These are phyloP conservation scores for Entonaema liquescens DNA, from an alignment of 495 filamentous ascomycete species.

Conservation along the genomic window DNA sequence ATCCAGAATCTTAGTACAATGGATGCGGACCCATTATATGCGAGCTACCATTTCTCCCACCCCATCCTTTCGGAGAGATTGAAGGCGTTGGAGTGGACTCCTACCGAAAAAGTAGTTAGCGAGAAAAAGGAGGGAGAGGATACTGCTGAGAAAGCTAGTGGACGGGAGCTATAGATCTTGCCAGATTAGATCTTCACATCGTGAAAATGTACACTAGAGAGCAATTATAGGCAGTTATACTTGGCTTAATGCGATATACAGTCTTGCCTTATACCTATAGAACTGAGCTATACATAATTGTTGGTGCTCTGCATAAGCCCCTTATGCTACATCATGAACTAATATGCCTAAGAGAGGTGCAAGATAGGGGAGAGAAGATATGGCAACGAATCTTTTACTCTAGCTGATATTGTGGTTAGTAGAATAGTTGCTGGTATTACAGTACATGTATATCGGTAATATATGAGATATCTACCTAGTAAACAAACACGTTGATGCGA, in stretches of 20 bases:
- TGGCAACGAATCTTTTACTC: not conserved
- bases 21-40: slow-evolving; percentile 98
- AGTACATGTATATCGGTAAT: not conserved
- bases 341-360: too few species aligned
- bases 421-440: not conserved
- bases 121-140: slow-evolving; percentile 43
- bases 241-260: slow-evolving; percentile 1
- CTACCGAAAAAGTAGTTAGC: slow-evolving; percentile 56
- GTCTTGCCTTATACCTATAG: not conserved
- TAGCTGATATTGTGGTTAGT: not conserved
- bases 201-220: slow-evolving; percentile 11
- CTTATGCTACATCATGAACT: too few species aligned
- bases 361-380: not conserved
- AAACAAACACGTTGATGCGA: not conserved
- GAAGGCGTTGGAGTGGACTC: slow-evolving; percentile 82
- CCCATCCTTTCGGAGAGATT: slow-evolving; percentile 94
- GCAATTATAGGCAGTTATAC: not conserved
- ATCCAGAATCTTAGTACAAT: slow-evolving; percentile 97
- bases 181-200: not conserved
- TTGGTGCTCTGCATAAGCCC: not conserved
- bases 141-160: slow-evolving; percentile 46
- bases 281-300: not conserved
- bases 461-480: not conserved
- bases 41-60: slow-evolving; percentile 97
- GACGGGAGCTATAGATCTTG: slow-evolving; percentile 42